A percentile compares a stretch with the other conserved stretches of the same genome.
Conservation (phyloP, 768 basidiomycete species). For the Exsudoporus frostii region DNA sequence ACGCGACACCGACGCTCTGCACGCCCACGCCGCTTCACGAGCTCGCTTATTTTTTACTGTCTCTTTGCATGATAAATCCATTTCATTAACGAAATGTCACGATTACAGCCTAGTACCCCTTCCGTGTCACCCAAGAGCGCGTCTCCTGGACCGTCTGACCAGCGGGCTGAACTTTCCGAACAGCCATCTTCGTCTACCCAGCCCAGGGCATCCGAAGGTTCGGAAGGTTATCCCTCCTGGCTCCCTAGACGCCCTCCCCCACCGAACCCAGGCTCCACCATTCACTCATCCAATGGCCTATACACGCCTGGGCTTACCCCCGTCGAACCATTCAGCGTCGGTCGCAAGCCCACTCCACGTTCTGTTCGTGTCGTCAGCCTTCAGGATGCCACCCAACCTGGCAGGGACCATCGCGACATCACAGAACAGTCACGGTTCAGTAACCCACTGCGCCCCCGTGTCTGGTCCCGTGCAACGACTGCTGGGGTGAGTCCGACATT, state of each 20-base stretch:
- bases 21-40: constrained; percentile 23
- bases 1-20: constrained; percentile 35
- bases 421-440: constrained; percentile 49
- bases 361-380: constrained; percentile 80
- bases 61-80: constrained; percentile 27
- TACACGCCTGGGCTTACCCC: constrained; percentile 33
- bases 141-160: constrained; percentile 27
- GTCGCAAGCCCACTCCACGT: constrained; percentile 76
- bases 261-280: constrained; percentile 69
- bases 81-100: constrained; percentile 38
- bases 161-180: constrained; percentile 29
- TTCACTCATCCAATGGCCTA: constrained; percentile 53
- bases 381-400: constrained; percentile 45
- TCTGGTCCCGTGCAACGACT: constrained; percentile 58
- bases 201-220: constrained; percentile 37
- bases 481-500: constrained; percentile 42
- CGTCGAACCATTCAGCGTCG: constrained; percentile 38
- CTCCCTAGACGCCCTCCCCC: constrained; percentile 75
- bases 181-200: constrained; percentile 36
- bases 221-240: constrained; percentile 82
- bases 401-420: constrained; percentile 44
- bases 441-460: constrained; percentile 42
- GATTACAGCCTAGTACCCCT: constrained; percentile 29
- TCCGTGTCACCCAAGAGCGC: constrained; percentile 32
- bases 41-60: constrained; percentile 27